Conservation (phyloP, 164 flowering plant genomes). For the Taxillus chinensis region DNA sequence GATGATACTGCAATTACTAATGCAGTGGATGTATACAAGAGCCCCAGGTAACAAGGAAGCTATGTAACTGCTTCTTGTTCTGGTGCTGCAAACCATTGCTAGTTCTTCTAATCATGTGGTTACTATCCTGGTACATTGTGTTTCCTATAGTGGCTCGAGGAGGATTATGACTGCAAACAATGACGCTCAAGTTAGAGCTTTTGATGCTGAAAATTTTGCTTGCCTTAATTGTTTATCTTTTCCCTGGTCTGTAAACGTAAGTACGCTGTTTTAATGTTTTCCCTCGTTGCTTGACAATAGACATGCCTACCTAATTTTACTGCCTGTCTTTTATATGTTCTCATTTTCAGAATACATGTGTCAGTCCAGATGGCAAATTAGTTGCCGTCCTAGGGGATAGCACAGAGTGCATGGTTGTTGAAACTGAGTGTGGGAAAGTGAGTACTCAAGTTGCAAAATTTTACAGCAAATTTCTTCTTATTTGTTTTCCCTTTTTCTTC, state of each 20-base stretch:
- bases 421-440: conserved; percentile 74
- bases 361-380: conserved; percentile 74
- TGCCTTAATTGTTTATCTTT: conserved; percentile 39
- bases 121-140: neutral
- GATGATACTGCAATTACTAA: conserved; percentile 87
- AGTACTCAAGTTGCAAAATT: neutral
- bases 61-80: neutral
- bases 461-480: too few relatives aligned
- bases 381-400: conserved; percentile 89
- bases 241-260: conserved; percentile 88
- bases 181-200: conserved; percentile 62
- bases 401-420: conserved; percentile 63
- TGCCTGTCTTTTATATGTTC: neutral
- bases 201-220: conserved; percentile 50
- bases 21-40: conserved; percentile 52
- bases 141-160: conserved; percentile 47
- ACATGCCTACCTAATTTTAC: too few relatives aligned
- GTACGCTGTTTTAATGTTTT: conserved; percentile 10
- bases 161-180: conserved; percentile 74
- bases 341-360: conserved; percentile 56
- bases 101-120: too few relatives aligned
- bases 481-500: too few relatives aligned
- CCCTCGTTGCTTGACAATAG: too few relatives aligned
- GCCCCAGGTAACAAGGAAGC: conserved; percentile 27
- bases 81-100: too few relatives aligned